These are phyloP conservation scores for Chlorella ohadii DNA, from an alignment of 139 green algal species.

Conservation along the genomic window DNA sequence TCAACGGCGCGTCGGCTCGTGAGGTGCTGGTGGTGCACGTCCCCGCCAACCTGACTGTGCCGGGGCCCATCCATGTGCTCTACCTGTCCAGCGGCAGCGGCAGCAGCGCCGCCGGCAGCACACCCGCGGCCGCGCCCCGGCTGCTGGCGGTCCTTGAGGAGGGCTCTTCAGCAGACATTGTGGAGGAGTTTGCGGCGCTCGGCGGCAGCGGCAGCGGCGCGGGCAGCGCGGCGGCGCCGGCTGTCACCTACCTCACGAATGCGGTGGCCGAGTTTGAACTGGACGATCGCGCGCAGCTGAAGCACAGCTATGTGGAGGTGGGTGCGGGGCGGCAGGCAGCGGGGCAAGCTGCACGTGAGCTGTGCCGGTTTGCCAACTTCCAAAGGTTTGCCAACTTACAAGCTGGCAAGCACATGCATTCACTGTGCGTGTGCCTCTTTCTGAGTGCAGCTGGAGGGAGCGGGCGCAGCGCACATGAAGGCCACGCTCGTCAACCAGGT, in stretches of 20 bases:
- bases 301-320: constrained; percentile 67
- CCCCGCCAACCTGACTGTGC: constrained; percentile 47
- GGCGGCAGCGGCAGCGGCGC: neutral
- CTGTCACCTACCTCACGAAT: constrained; percentile 58
- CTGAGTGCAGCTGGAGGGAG: constrained; percentile 54
- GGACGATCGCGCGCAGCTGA: constrained; percentile 64
- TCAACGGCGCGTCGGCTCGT: constrained; percentile 75
- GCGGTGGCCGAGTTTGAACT: constrained; percentile 77
- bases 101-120: neutral
- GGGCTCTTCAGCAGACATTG: constrained; percentile 57
- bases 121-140: constrained; percentile 48
- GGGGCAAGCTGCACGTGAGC: no score
- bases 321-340: no score
- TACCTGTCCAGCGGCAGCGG: constrained; percentile 55
- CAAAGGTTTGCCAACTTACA: no score
- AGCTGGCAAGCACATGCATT: no score
- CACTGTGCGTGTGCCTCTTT: no score
- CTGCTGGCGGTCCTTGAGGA: constrained; percentile 71
- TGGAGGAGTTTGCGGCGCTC: constrained; percentile 79
- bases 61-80: constrained; percentile 75
- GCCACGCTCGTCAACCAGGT: constrained; percentile 82
- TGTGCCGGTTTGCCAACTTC: no score
- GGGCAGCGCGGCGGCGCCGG: neutral
- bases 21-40: constrained; percentile 77
- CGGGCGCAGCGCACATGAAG: constrained; percentile 74